phyloP scores from a whole-genome alignment of 192 early-diverging fungal species.

The Podila horticola region DNA sequence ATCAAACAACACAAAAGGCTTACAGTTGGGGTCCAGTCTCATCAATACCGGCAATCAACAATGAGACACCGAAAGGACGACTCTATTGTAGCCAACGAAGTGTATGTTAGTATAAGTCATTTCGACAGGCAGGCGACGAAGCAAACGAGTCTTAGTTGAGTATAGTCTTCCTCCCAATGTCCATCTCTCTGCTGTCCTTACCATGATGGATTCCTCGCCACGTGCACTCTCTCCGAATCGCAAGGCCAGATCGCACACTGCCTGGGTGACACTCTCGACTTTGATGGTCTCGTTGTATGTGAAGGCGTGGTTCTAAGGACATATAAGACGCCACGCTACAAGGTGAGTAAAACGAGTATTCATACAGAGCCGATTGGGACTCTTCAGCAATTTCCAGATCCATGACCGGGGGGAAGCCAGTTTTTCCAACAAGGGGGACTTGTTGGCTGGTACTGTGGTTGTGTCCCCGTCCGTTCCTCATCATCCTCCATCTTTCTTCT shows the following conservation, averaged over 20 bases:
- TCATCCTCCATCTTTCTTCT: no score
- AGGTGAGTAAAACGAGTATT: neutral
- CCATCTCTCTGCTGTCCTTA: constrained; percentile 21
- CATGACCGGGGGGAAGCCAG: no score
- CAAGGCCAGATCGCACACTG: constrained; percentile 97
- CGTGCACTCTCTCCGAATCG: constrained; percentile 97
- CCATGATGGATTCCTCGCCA: constrained; percentile 97
- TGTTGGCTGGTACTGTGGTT: no score
- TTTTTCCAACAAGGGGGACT: no score
- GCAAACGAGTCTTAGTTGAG: neutral
- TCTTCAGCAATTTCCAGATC: no score
- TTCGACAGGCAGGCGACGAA: neutral
- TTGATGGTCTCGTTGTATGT: constrained; percentile 96
- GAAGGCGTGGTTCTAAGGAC: constrained; percentile 88
- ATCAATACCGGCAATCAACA: constrained; percentile 97
- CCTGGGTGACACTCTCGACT: constrained; percentile 96
- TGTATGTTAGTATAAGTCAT: no score
- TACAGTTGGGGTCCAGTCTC: constrained; percentile 98
- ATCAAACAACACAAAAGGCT: constrained; percentile 16
- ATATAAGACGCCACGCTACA: neutral
- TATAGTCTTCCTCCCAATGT: neutral
- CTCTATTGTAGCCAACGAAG: constrained; percentile 61
- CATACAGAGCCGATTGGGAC: neutral
- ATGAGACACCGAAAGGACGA: constrained; percentile 98
- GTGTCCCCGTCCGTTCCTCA: no score